Conservation (phyloP, 441 rosid genomes). For the Erodium texanum region DNA sequence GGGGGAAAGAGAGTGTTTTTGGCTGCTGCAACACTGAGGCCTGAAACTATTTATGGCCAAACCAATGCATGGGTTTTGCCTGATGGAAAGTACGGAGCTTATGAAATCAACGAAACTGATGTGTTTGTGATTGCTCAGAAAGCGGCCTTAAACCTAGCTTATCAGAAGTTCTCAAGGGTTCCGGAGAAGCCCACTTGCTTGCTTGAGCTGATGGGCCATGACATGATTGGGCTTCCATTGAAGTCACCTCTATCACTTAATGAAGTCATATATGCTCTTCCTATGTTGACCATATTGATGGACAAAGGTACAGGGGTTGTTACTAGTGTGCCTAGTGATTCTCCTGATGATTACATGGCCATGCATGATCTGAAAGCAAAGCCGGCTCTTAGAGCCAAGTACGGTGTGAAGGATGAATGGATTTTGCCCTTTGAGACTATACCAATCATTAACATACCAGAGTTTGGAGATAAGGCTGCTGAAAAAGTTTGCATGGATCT, state of each 20-base stretch:
- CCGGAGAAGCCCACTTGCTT: slow-evolving; percentile 73
- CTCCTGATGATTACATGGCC: slow-evolving; percentile 86
- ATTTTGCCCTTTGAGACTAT: slow-evolving; percentile 59
- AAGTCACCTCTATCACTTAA: slow-evolving; percentile 65
- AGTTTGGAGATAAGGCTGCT: slow-evolving; percentile 78
- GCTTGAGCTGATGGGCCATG: slow-evolving; percentile 68
- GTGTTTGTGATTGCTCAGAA: slow-evolving; percentile 59
- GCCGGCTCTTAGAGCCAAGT: slow-evolving; percentile 67
- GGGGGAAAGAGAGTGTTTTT: slow-evolving; percentile 69
- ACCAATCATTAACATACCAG: slow-evolving; percentile 77
- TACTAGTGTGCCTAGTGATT: slow-evolving; percentile 92
- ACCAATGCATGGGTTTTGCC: slow-evolving; percentile 96
- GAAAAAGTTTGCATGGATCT: slow-evolving; percentile 71
- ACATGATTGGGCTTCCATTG: slow-evolving; percentile 76
- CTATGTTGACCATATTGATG: slow-evolving; percentile 77
- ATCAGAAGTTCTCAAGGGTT: slow-evolving; percentile 64
- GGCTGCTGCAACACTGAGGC: slow-evolving; percentile 90
- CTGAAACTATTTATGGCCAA: slow-evolving; percentile 95
- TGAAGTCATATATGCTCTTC: slow-evolving; percentile 73
- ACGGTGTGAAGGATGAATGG: slow-evolving; percentile 85
- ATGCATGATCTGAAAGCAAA: slow-evolving; percentile 69
- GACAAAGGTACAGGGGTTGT: slow-evolving; percentile 94
- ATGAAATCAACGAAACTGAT: slow-evolving; percentile 71
- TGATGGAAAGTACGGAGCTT: slow-evolving; percentile 91
- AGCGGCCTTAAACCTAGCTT: slow-evolving; percentile 81